Conservation (phyloP, 495 filamentous ascomycete species). For the Aspergillus sclerotioniger region DNA sequence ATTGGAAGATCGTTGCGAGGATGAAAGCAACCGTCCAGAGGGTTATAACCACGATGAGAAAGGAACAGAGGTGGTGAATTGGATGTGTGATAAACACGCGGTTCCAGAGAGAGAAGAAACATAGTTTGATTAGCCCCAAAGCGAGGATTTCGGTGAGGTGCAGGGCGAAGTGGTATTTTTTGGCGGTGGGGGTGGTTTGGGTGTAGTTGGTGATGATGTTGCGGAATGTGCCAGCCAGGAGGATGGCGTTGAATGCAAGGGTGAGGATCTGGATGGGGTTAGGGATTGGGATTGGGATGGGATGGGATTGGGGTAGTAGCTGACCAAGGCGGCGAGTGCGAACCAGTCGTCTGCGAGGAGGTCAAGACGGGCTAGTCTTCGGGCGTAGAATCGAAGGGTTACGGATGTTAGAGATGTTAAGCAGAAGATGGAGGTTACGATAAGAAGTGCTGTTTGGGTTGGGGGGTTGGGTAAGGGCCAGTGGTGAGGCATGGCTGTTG, state of each 20-base stretch:
- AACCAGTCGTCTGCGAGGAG: background rate
- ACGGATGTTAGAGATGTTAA: background rate
- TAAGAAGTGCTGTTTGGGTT: background rate
- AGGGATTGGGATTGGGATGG: background rate
- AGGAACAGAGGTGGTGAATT: background rate
- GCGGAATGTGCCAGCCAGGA: background rate
- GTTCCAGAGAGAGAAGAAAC: background rate
- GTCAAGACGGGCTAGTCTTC: background rate
- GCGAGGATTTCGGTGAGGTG: background rate
- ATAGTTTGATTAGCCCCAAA: background rate
- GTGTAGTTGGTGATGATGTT: background rate
- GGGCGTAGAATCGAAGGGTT: background rate
- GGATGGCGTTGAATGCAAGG: background rate
- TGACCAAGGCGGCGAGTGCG: background rate
- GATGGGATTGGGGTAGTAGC: background rate
- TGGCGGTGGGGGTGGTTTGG: background rate
- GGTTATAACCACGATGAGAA: background rate
- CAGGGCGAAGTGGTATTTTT: background rate
- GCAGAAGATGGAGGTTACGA: background rate
- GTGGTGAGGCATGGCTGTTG: background rate
- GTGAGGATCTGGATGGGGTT: background rate
- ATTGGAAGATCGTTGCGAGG: background rate
- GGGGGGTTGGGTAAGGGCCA: background rate
- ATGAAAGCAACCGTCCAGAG: background rate
- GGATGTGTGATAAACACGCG: background rate